Base-by-base conservation (phyloP, 2,329 filamentous ascomycete genomes). In the Plectosphaerella cucumerina region DNA sequence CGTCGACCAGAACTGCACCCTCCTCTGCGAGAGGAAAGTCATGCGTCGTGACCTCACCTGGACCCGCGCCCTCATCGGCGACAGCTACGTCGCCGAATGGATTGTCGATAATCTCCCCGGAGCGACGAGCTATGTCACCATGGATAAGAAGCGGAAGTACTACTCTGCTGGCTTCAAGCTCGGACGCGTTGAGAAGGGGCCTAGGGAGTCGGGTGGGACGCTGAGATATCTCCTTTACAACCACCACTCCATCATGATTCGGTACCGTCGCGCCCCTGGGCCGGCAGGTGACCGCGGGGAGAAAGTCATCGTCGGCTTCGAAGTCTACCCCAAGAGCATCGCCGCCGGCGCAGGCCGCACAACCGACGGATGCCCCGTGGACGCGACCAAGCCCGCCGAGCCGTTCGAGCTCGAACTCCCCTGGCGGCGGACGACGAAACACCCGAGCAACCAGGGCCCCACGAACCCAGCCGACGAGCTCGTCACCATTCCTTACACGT, bases 21-120 rank as follows among this genome's bases (percentile, higher is more conserved):
- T 85, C 59, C 78, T 96, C 11, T 94, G 91, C 70, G 86, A 79
- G 35, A 78, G 78, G 47, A 77, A 86, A 50, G 74, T 94, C 15
- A 80, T 81, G 55, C 77, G 81, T 37, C 74, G 76, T 44, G 86
- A 85, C 44, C 68, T 95, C 52, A 77, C 80, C 59, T 81, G 83
- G 64, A 87, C 88, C 5, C 81, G 80, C 59, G 76, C 91, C 55
- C 71, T 96, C 61, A 85, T 96, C 37, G 80, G 80, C 54, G 81
- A 91, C 49, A 89, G 87, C 34, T 95, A 94, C 66, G 84, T 94
- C n/a, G 85, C 86, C 2, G 90, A 96, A 68, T 96, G 90, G 91
- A 95, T 96, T 58, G 87, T 94, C 56, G 90, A 96, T 68, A 96
- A 96, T 61, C 76, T 96, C 10, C 90, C 91, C 1, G 90, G 90